Evolutionary conservation across 2,329 filamentous ascomycete species (phyloP).

Genomic region (Penicillium rolfsii): DNA sequence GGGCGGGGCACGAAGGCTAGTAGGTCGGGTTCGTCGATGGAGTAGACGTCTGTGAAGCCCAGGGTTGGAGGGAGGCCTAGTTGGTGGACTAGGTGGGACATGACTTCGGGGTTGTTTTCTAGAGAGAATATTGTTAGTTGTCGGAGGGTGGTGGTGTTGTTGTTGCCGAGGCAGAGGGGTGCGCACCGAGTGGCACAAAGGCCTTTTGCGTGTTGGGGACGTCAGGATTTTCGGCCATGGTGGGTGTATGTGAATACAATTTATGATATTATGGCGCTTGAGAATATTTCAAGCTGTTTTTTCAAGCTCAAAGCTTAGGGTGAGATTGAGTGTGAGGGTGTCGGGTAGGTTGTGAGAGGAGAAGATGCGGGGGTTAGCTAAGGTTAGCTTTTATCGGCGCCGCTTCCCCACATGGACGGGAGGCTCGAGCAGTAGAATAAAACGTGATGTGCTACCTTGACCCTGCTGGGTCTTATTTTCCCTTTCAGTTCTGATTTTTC

Average conservation of each 20-base stretch:
- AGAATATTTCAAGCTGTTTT: too few relatives aligned
- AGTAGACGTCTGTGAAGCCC: slow-evolving; percentile 88
- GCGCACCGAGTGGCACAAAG: slow-evolving; percentile 53
- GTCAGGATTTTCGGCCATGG: slow-evolving; percentile 42
- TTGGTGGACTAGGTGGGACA: slow-evolving; percentile 78
- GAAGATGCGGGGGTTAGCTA: slow-evolving; percentile 12
- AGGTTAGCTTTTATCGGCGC: slow-evolving; percentile 12
- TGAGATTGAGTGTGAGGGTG: background rate
- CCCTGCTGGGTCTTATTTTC: too few relatives aligned
- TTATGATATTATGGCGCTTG: too few relatives aligned
- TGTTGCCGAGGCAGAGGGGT: slow-evolving; percentile 4
- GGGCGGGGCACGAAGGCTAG: slow-evolving; percentile 87
- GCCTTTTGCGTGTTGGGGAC: slow-evolving; percentile 49
- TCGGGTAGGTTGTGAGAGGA: background rate
- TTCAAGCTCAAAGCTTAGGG: background rate
- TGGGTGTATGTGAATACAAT: slow-evolving; percentile 8
- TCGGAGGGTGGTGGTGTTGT: background rate
- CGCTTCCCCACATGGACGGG: slow-evolving; percentile 9
- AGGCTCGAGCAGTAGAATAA: too few relatives aligned
- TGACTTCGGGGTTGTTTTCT: slow-evolving; percentile 84
- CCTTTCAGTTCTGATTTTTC: too few relatives aligned
- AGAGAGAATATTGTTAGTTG: slow-evolving; percentile 15
- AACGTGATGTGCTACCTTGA: too few relatives aligned
- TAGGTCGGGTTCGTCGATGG: slow-evolving; percentile 80
- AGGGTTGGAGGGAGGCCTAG: slow-evolving; percentile 81